Conservation (phyloP, 306 rosid species). For the Cicer cuneatum region DNA sequence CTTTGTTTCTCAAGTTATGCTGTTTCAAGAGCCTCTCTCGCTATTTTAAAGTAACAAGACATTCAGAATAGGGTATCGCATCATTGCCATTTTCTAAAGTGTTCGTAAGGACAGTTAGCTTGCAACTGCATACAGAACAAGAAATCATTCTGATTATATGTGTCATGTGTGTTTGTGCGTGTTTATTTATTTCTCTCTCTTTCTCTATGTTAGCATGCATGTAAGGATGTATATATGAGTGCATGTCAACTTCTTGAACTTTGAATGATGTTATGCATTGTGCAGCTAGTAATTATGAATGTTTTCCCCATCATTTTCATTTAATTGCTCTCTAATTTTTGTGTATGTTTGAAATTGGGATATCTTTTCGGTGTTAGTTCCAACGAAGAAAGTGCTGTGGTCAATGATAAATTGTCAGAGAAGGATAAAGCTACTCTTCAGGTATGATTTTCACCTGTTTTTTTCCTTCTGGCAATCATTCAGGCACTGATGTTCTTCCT, state of each 20-base stretch:
- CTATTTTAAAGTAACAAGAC: no score
- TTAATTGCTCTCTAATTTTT: slow-evolving; percentile 39
- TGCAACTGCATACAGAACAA: neutral
- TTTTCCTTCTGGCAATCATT: slow-evolving; percentile 3
- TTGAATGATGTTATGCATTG: neutral
- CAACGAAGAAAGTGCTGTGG: slow-evolving; percentile 61
- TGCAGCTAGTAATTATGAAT: slow-evolving; percentile 25
- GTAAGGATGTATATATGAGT: neutral
- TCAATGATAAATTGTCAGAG: slow-evolving; percentile 64
- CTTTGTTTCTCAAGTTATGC: neutral
- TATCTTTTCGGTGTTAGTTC: slow-evolving; percentile 69
- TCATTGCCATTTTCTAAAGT: no score
- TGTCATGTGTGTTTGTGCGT: no score
- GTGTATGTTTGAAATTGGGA: slow-evolving; percentile 40
- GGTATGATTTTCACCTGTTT: slow-evolving; percentile 56
- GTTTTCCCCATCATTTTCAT: slow-evolving; percentile 25
- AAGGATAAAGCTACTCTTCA: slow-evolving; percentile 75
- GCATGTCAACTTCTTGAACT: neutral
- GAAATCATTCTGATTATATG: neutral
- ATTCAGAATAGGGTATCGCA: no score
- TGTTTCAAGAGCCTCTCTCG: neutral
- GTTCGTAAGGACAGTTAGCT: neutral
- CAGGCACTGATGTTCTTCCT: slow-evolving; percentile 32
- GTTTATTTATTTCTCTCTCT: no score
- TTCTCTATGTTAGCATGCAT: no score